phyloP scores from a whole-genome alignment of 768 basidiomycete species.

The button mushroom (Agaricus bisporus) region DNA sequence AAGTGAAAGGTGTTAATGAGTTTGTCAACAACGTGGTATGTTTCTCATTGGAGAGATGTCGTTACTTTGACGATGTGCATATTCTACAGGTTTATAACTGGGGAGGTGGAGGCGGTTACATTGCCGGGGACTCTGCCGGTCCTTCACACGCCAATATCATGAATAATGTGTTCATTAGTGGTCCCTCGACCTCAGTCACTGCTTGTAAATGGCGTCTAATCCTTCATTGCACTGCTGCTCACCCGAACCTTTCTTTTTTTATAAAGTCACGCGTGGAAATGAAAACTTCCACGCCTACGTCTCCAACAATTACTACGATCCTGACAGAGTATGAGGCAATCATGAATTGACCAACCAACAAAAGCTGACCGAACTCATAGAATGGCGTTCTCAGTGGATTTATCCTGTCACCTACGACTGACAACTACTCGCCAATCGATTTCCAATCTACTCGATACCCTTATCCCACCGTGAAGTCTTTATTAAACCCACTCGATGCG shows the following conservation, averaged over 20 bases:
- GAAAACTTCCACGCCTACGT: slow-evolving; percentile 30
- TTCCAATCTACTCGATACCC: slow-evolving; percentile 23
- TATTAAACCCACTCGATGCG: slow-evolving; percentile 25
- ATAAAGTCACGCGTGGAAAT: slow-evolving; percentile 29
- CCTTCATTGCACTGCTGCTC: background rate
- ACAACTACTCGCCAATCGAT: slow-evolving; percentile 27
- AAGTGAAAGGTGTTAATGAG: slow-evolving; percentile 31
- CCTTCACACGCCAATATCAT: slow-evolving; percentile 27
- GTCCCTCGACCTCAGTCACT: slow-evolving; percentile 24
- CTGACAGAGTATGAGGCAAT: slow-evolving; percentile 11
- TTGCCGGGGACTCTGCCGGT: slow-evolving; percentile 29
- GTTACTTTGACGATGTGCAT: too few relatives aligned
- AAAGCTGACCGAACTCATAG: slow-evolving; percentile 10
- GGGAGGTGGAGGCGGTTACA: slow-evolving; percentile 29
- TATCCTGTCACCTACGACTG: slow-evolving; percentile 20
- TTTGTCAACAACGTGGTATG: slow-evolving; percentile 30
- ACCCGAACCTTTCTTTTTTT: background rate
- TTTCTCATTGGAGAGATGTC: background rate
- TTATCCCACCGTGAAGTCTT: slow-evolving; percentile 24
- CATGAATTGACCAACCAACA: background rate
- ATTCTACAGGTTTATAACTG: slow-evolving; percentile 24
- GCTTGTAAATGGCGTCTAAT: slow-evolving; percentile 16
- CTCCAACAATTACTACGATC: slow-evolving; percentile 28
- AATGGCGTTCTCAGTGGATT: slow-evolving; percentile 25
- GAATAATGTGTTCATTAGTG: slow-evolving; percentile 30